Conservation (phyloP, 306 rosid species). For the apple (Malus domestica) region ASM211411v1 NC_041798.1:34573501-34574000, state of each 20-base stretch:
- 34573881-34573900: slow-evolving; percentile 85
- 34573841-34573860: slow-evolving; percentile 77
- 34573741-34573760: not conserved
- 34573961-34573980: slow-evolving; percentile 53
- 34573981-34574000: slow-evolving; percentile 68
- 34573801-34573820: slow-evolving; percentile 66
- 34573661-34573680: slow-evolving; percentile 24
- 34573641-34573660: slow-evolving; percentile 69
- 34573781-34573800: slow-evolving; percentile 95
- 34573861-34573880: slow-evolving; percentile 87
- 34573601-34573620: slow-evolving; percentile 62
- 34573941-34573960: slow-evolving; percentile 87
- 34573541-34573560: slow-evolving; percentile 88
- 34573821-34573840: slow-evolving; percentile 78
- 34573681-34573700: slow-evolving; percentile 3
- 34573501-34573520: slow-evolving; percentile 62
- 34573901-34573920: slow-evolving; percentile 88
- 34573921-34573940: slow-evolving; percentile 80
- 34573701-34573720: not conserved
- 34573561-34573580: slow-evolving; percentile 85
- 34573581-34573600: slow-evolving; percentile 69
- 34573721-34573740: slow-evolving; percentile 4
- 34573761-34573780: slow-evolving; percentile 61
- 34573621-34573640: slow-evolving; percentile 67
- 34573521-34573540: slow-evolving; percentile 76